Conservation (phyloP, 2,329 filamentous ascomycete genomes). For the Colletotrichum plurivorum region DNA sequence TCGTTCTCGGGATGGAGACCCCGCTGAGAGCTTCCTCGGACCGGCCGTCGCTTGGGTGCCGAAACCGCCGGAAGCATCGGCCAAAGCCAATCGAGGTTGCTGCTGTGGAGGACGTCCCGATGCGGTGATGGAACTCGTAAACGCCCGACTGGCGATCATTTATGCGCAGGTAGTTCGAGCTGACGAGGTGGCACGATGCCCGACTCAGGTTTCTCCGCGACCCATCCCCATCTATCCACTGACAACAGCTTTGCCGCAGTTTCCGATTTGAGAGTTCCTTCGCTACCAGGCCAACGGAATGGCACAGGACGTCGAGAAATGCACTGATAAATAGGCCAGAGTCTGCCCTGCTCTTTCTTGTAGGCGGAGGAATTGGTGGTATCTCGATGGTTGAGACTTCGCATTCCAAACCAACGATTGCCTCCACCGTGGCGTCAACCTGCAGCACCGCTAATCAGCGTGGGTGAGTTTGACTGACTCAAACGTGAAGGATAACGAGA, state of each 20-base stretch:
- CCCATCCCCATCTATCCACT: no score
- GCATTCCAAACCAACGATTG: conserved; percentile 9
- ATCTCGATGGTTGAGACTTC: neutral
- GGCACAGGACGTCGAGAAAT: neutral
- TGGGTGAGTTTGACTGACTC: neutral
- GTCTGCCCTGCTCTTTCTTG: neutral
- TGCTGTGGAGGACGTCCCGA: neutral
- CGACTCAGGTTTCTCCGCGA: neutral
- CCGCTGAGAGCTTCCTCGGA: no score
- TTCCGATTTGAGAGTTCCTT: no score
- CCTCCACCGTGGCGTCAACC: neutral
- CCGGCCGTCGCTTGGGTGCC: no score
- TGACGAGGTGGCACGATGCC: neutral
- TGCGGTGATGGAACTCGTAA: neutral
- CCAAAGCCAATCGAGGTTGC: no score
- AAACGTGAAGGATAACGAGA: no score
- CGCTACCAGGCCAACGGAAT: neutral
- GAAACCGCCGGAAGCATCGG: no score
- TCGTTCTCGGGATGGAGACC: no score
- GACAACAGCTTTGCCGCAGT: no score
- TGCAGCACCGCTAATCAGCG: neutral
- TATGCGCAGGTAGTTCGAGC: neutral
- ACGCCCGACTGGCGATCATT: conserved; percentile 20
- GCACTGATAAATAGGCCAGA: conserved; percentile 12
- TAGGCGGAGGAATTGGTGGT: neutral